These are phyloP conservation scores for Fusarium xylarioides DNA, from an alignment of 2,329 filamentous ascomycete species.

Conservation along the genomic window DNA sequence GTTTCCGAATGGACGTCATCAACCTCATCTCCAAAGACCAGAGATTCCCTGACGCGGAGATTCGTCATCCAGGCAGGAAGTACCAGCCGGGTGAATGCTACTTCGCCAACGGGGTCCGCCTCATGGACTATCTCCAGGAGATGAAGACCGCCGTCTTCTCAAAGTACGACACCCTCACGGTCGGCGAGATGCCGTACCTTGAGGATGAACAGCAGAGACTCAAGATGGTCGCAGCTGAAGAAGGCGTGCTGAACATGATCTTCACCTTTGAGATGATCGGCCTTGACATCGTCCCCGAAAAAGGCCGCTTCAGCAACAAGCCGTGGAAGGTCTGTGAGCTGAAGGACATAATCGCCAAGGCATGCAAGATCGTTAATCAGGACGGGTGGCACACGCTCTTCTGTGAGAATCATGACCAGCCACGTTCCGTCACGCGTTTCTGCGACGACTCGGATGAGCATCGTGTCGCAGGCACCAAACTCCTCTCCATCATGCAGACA, in stretches of 20 bases:
- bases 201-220: slow-evolving; percentile 54
- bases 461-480: slow-evolving; percentile 62
- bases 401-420: slow-evolving; percentile 72
- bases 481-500: slow-evolving; percentile 64
- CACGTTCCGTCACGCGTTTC: slow-evolving; percentile 66
- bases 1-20: slow-evolving; percentile 78
- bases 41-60: slow-evolving; percentile 65
- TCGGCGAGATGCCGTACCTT: slow-evolving; percentile 69
- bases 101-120: slow-evolving; percentile 72
- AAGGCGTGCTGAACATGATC: not conserved
- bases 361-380: not conserved
- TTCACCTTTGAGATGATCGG: slow-evolving; percentile 2
- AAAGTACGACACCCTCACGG: slow-evolving; percentile 71
- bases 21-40: slow-evolving; percentile 75
- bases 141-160: slow-evolving; percentile 67
- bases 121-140: slow-evolving; percentile 73
- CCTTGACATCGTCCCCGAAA: not conserved
- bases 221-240: not conserved
- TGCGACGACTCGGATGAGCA: slow-evolving; percentile 58
- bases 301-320: not conserved
- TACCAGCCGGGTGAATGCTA: slow-evolving; percentile 63
- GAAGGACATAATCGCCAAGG: not conserved
- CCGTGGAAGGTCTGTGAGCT: not conserved
- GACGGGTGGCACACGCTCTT: slow-evolving; percentile 40
- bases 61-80: slow-evolving; percentile 55